Conservation (phyloP, 805 yeast genomes). For the Candida chilensis region DNA sequence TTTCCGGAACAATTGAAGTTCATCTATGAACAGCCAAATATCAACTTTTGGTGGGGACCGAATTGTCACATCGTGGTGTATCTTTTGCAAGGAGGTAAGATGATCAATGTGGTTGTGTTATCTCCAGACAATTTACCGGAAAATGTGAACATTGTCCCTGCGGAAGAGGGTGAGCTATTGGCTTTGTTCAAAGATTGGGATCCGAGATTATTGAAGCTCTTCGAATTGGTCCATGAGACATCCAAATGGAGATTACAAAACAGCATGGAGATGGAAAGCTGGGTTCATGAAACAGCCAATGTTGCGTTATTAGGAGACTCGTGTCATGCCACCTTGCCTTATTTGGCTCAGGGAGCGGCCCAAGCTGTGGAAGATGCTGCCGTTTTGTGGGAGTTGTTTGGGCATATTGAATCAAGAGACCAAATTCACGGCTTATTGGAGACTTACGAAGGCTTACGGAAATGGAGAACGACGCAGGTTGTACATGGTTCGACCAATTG, state of each 20-base stretch:
- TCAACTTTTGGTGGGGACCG: constrained; percentile 21
- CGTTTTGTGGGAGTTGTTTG: constrained; percentile 11
- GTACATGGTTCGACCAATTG: constrained; percentile 12
- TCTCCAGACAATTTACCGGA: constrained; percentile 16
- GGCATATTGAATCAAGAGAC: constrained; percentile 6
- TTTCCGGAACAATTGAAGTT: constrained; percentile 9
- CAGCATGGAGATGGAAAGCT: constrained; percentile 11
- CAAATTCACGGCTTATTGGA: constrained; percentile 10
- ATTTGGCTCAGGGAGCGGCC: constrained; percentile 21
- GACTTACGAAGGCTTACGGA: constrained; percentile 10
- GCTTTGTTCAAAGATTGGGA: constrained; percentile 16
- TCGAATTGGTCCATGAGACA: constrained; percentile 9
- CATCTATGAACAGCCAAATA: constrained; percentile 11
- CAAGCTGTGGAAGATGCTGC: constrained; percentile 24
- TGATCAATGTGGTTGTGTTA: constrained; percentile 16
- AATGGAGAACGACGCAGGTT: constrained; percentile 13
- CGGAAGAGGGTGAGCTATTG: constrained; percentile 12
- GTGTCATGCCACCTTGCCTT: constrained; percentile 23
- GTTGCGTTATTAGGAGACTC: constrained; percentile 22
- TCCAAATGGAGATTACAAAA: constrained; percentile 17
- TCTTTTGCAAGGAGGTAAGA: constrained; percentile 13
- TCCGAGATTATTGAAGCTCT: constrained; percentile 11
- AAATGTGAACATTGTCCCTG: constrained; percentile 8
- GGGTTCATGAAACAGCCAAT: constrained; percentile 16
- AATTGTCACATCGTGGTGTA: constrained; percentile 16